Evolutionary conservation across 1,284 basidiomycete genomes (phyloP).

Genomic region (Athelia psychrophila): DNA sequence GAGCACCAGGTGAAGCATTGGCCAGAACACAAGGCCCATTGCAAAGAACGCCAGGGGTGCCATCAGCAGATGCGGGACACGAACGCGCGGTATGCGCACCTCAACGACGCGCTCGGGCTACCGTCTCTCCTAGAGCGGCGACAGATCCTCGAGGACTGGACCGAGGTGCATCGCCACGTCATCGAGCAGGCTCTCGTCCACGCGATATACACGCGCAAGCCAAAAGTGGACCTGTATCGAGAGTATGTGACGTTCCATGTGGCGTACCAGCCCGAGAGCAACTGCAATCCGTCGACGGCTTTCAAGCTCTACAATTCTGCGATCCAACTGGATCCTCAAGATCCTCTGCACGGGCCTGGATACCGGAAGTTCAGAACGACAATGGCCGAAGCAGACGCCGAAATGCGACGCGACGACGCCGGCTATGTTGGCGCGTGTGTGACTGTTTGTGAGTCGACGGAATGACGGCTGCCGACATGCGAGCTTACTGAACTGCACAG

Average conservation of each 20-base stretch:
- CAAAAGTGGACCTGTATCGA: neutral
- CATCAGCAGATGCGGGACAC: neutral
- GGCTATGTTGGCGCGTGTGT: neutral
- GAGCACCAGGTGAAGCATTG: constrained; percentile 4
- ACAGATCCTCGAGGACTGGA: constrained; percentile 4
- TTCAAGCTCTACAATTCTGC: constrained; percentile 2
- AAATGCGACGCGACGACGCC: neutral
- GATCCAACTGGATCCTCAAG: neutral
- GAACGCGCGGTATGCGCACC: neutral
- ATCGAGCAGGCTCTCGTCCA: constrained; percentile 1
- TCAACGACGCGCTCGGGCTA: neutral
- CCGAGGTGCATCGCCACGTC: constrained; percentile 3
- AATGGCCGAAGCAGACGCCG: neutral
- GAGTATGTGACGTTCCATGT: neutral
- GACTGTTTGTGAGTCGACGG: neutral
- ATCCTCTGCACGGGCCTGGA: neutral
- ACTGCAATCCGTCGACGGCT: constrained; percentile 2
- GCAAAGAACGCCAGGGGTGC: constrained; percentile 3
- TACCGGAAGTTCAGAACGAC: neutral
- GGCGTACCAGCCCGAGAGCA: constrained; percentile 1
- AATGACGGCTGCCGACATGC: neutral
- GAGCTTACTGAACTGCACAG: neutral
- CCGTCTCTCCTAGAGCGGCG: constrained; percentile 2
- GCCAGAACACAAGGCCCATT: constrained; percentile 2
- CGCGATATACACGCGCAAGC: neutral